Conservation (phyloP, 768 basidiomycete species). For the Suillus fuscotomentosus region DNA sequence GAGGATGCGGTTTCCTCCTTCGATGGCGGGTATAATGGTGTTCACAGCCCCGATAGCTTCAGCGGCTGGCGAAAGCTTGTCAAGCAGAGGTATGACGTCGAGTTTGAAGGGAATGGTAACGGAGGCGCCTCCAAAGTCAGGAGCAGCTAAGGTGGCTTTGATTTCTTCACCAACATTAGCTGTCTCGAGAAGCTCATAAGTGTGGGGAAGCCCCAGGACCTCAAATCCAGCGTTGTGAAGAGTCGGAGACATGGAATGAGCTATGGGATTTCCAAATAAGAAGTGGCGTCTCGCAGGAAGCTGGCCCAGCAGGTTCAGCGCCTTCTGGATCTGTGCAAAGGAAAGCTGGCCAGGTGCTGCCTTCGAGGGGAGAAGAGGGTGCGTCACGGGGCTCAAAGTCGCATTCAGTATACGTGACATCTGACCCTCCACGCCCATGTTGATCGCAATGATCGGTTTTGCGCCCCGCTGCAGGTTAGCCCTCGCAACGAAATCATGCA, state of each 20-base stretch:
- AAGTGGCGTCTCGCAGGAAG: constrained; percentile 74
- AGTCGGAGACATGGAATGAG: constrained; percentile 87
- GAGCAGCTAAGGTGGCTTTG: constrained; percentile 55
- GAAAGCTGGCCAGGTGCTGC: constrained; percentile 95
- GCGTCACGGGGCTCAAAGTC: constrained; percentile 88
- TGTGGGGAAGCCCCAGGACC: constrained; percentile 79
- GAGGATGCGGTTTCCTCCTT: constrained; percentile 45
- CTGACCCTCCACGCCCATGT: constrained; percentile 89
- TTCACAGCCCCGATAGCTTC: constrained; percentile 92
- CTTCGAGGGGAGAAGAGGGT: constrained; percentile 78
- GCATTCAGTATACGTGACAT: constrained; percentile 85
- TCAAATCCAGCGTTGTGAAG: constrained; percentile 90
- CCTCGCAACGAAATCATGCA: constrained; percentile 68
- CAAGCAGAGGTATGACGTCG: constrained; percentile 81
- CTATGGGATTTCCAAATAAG: constrained; percentile 88
- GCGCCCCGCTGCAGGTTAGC: constrained; percentile 40
- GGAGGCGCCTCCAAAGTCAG: constrained; percentile 90
- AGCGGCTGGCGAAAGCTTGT: constrained; percentile 78
- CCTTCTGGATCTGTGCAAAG: constrained; percentile 81
- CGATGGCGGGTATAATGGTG: constrained; percentile 66
- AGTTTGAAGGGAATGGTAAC: constrained; percentile 97
- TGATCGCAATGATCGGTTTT: constrained; percentile 92
- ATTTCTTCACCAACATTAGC: constrained; percentile 62
- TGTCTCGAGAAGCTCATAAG: constrained; percentile 79
- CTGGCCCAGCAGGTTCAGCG: constrained; percentile 77